Conservation (phyloP, 495 filamentous ascomycete genomes). For the Aspergillus wentii region DNA sequence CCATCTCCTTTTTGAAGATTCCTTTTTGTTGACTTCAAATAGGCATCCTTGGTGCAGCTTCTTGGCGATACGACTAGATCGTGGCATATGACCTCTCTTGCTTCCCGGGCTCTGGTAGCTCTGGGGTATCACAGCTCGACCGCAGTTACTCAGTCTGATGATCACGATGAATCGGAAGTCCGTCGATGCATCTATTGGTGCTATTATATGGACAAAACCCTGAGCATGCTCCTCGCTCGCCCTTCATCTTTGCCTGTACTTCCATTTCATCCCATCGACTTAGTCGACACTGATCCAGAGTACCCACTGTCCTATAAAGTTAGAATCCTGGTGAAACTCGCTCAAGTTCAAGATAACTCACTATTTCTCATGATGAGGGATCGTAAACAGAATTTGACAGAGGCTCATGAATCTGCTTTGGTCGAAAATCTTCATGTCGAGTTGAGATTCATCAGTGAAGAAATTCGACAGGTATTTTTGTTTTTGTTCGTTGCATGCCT, state of each 20-base stretch:
- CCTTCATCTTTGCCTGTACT: conserved; percentile 28
- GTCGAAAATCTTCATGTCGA: not conserved
- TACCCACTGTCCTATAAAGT: conserved; percentile 19
- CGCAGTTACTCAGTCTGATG: conserved; percentile 9
- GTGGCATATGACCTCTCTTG: conserved; percentile 22
- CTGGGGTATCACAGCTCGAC: conserved; percentile 25
- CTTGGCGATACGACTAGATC: conserved; percentile 23
- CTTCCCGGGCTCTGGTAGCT: conserved; percentile 20
- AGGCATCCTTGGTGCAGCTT: conserved; percentile 24
- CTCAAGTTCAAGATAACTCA: conserved; percentile 16
- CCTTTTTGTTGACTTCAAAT: not conserved
- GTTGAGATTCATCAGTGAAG: not conserved
- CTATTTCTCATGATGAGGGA: conserved; percentile 1
- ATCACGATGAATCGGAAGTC: conserved; percentile 19
- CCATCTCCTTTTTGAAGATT: not conserved
- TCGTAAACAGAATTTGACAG: not conserved
- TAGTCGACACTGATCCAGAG: conserved; percentile 20
- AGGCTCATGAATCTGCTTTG: not conserved
- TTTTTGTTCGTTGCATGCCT: no score
- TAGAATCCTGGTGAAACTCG: conserved; percentile 18
- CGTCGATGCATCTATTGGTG: conserved; percentile 23
- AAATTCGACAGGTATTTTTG: conserved; percentile 1
- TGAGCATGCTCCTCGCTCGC: conserved; percentile 32
- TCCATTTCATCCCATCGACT: conserved; percentile 14
- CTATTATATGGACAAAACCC: conserved; percentile 30